Evolutionary conservation across 306 rosid genomes (phyloP), one percentile per base, ranked within the genome.

Genomic region (Neltuma alba): DNA sequence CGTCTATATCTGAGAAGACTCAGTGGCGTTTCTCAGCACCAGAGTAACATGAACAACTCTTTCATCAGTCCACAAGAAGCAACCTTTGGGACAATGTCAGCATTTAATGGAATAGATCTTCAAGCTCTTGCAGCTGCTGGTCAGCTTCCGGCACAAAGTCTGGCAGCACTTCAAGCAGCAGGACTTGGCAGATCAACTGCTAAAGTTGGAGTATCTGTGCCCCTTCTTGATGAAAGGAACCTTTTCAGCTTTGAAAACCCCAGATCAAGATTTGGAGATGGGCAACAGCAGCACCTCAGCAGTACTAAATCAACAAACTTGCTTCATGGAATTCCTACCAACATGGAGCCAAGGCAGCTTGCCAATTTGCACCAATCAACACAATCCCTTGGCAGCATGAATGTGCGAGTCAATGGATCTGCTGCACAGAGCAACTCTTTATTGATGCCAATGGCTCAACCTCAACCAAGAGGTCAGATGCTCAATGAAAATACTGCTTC

Each of bases 281-380:
- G 91, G 50, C 93, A 90, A 70, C 89, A 86, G 48, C 96, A 87
- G 72, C 89, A 85, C 81, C 23, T 85, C 83, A 85, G 66, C 84
- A 85, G 41, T 81, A 81, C 65, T 82, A 92, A 91, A 78, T 88
- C 94, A 0, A 75, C 84, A 66, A 96, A 89, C 80, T 92, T 96
- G 41, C 97, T 96, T 78, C 97, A 96, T 15, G 99, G 99, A 76
- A 93, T 95, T 76, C 97, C 98, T 34, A 94, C 97, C 63, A 87
- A 83, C 66, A 88, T 92, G 95, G 99, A 91, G 84, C 97, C 97
- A 36, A 92, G 88, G 79, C 97, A 92, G 78, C 92, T 94, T 18
- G 90, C 88, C 52, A 89, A 72, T 87, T 78, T 92, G 80, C 97
- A 92, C 76, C 98, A 92, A 55, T 86, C 98, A 20, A 48, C 86